Base-by-base conservation (phyloP, 73 alveolate species). In the Paramecium octaurelia region DNA sequence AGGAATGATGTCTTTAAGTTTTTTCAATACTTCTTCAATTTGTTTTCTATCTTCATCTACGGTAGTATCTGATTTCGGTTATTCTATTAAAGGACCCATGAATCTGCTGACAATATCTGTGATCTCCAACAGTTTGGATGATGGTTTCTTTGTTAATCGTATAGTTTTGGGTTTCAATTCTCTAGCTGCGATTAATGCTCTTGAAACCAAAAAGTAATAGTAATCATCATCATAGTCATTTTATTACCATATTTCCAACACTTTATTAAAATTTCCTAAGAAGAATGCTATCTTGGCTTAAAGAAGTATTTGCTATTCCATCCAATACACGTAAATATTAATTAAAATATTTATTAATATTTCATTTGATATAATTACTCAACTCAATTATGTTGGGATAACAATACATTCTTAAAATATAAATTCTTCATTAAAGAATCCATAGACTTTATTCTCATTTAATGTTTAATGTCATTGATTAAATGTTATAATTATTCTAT, bases 121-220 rank as follows among this genome's bases (percentile, higher is more conserved):
- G 3, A 80, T 80, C 57, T 80, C 91, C 38, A 80, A 48, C 10
- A 80, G 1, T 80, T 48, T 42, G 20, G 20, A 44, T 20, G 91
- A 43, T 23, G 91, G 91, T 46, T 80, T 48, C 29, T 80, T 80
- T 11, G 91, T 80, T 23, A 80, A 23, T n/a, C 36, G 9, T 46
- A 42, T 23, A 3, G 91, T 80, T 80, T 80, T 80, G 21, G 75
- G 70, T 46, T 80, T 80, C 75, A 80, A 80, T 80, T 80, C 91
- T 48, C 91, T 42, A 2, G 91, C 48, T 42, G 91, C 91, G 44
- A 80, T 80, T 35, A 80, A 80, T 8, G 91, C 91, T 24, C 91
- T 80, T 10, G 91, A 80, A 10, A 80, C 75, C 35, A 80, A 44
- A 46, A 80, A 80, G 29, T 80, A 80, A 80, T 24, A 80, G 57